These are phyloP conservation scores for Tricholoma flavovirens DNA, from an alignment of 768 basidiomycete species.

Conservation along the genomic window DNA sequence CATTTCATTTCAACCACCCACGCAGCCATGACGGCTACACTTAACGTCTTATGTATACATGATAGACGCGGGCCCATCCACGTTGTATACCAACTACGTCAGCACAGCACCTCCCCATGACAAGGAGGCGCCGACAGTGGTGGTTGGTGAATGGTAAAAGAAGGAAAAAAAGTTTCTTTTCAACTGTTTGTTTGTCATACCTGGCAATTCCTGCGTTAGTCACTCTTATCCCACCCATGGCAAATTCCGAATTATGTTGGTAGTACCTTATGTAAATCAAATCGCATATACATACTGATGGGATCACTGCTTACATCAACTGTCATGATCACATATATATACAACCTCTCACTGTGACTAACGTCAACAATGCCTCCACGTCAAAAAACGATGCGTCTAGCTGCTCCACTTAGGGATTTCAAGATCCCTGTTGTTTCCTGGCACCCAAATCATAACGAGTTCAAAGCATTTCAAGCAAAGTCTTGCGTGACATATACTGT, in stretches of 20 bases:
- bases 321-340: background rate
- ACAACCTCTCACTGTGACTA: background rate
- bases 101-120: background rate
- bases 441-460: background rate
- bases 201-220: background rate
- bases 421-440: background rate
- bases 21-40: background rate
- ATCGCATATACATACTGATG: no score
- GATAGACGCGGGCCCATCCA: background rate
- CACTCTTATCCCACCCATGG: no score
- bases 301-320: no score
- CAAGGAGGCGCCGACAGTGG: background rate
- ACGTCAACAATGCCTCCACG: background rate
- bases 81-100: background rate
- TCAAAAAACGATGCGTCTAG: background rate
- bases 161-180: background rate
- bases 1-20: no score
- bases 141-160: background rate
- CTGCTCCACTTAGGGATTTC: background rate
- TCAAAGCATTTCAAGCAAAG: background rate
- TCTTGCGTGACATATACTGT: background rate
- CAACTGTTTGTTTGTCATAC: background rate
- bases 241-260: no score
- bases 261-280: no score
- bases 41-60: background rate